A percentile compares a stretch with the other conserved stretches of the same genome.
Evolutionary conservation across 768 basidiomycete genomes (phyloP).

Genomic region (Termitomyces heimii): DNA sequence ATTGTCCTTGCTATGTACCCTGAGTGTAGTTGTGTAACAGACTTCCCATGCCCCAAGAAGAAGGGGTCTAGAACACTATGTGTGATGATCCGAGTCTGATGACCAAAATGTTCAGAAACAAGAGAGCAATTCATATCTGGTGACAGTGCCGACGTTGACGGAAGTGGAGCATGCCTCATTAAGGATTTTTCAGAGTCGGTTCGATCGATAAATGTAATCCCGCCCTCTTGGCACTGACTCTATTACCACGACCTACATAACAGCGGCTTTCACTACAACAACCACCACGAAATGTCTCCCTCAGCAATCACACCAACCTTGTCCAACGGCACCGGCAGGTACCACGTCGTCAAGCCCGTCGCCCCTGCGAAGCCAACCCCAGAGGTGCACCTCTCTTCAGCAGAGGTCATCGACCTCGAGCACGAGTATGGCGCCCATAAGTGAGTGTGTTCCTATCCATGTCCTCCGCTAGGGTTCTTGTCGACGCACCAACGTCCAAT

Average conservation of each 20-base stretch:
- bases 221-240: conserved; percentile 8
- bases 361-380: not conserved
- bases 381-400: conserved; percentile 41
- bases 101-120: not conserved
- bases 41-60: not conserved
- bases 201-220: conserved; percentile 4
- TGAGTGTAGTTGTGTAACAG: not conserved
- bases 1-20: not conserved
- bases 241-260: conserved; percentile 7
- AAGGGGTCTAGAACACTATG: not conserved
- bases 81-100: not conserved
- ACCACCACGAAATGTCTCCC: conserved; percentile 17
- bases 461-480: conserved; percentile 17
- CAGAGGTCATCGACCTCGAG: conserved; percentile 74
- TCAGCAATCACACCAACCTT: conserved; percentile 14
- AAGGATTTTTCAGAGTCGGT: conserved; percentile 1
- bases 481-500: conserved; percentile 21
- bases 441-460: conserved; percentile 42
- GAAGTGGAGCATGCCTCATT: not conserved
- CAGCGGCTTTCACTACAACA: not conserved
- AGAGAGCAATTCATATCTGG: not conserved
- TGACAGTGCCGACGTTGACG: not conserved
- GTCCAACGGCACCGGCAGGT: conserved; percentile 17
- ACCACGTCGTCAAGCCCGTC: conserved; percentile 13
- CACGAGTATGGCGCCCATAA: conserved; percentile 84